Evolutionary conservation across 1,284 basidiomycete species (phyloP), one percentile per base, ranked within the genome.

Genomic region (Exobasidium rhododendri): DNA sequence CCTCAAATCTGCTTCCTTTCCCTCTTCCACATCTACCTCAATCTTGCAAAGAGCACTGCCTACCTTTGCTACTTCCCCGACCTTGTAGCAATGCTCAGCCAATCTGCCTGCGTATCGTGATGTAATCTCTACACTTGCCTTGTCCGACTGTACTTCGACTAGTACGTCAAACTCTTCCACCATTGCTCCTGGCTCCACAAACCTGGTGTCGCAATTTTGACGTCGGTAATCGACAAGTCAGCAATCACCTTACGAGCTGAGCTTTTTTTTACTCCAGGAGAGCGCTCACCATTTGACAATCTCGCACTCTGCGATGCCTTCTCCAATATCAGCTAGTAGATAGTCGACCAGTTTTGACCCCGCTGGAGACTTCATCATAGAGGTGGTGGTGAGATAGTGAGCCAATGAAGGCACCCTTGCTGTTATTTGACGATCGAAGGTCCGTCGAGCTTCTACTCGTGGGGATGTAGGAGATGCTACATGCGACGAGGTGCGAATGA

Each of bases 111-210:
- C 87, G 71, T 86, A 92, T 0, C 92, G 91, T 61, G 88, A 89
- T 0, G 93, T 96, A 63, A 96, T 91, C 79, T 96, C 93, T 28
- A 96, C 93, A 70, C 88, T 91, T 55, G 90, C 90, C 81, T 97
- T 97, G 84, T 97, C 93, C 66, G 89, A 91, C 81, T 93, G 91
- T 0, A 97, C 93, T 74, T 96, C 93, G 74, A 91, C 93, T 2
- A 97, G 83, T 0, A 89, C 85, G 65, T 96, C 92, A 76, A 97
- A 96, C 46, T 87, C 85, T 61, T 87, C 84, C 0, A 96, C 83
- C 0, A 76, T 74, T n/a, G 85, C 82, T 17, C 81, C 77, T 1
- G 86, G 84, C 68, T 85, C 83, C 31, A 91, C 86, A 74, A 79
- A 85, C 87, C 85, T 87, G 45, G 24, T 24, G n/a, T n/a, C n/a